phyloP scores from a whole-genome alignment of 768 basidiomycete genomes.

The Collybia nuda region DNA sequence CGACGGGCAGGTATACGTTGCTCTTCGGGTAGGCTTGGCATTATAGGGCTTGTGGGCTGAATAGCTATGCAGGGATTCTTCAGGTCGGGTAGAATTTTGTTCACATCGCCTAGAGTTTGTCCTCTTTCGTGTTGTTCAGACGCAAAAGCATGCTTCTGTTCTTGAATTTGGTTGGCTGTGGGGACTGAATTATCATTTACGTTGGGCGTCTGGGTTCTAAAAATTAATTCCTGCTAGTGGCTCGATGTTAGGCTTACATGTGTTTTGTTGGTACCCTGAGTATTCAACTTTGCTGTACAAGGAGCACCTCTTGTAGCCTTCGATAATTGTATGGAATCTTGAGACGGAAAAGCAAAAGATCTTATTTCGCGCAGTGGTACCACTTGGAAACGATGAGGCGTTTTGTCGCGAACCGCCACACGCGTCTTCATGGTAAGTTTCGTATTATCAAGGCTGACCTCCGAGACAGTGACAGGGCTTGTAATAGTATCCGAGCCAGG shows the following conservation, averaged over 20 bases:
- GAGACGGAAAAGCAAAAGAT: conserved; percentile 8
- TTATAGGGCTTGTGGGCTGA: too few species aligned
- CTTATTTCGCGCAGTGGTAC: conserved; percentile 37
- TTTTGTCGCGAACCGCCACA: conserved; percentile 42
- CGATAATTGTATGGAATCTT: neutral
- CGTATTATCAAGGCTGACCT: conserved; percentile 14
- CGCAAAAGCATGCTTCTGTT: neutral
- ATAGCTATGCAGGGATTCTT: neutral
- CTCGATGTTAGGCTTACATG: too few species aligned
- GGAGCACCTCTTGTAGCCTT: neutral
- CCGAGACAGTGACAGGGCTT: conserved; percentile 6
- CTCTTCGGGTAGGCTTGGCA: too few species aligned
- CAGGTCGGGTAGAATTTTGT: conserved; percentile 4
- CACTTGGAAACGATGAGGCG: conserved; percentile 43
- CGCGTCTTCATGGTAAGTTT: conserved; percentile 44
- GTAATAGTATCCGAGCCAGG: conserved; percentile 8
- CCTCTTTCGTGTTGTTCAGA: conserved; percentile 2
- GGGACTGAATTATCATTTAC: conserved; percentile 7
- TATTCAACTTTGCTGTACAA: too few species aligned
- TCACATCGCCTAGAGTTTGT: conserved; percentile 4
- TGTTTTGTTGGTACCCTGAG: too few species aligned
- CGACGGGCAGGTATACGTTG: neutral
- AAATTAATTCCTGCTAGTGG: too few species aligned
- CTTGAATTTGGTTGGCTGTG: neutral
- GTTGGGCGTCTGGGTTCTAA: neutral